Evolutionary conservation across 495 filamentous ascomycete genomes (phyloP).

Genomic region (Hypomontagnella submonticulosa): DNA sequence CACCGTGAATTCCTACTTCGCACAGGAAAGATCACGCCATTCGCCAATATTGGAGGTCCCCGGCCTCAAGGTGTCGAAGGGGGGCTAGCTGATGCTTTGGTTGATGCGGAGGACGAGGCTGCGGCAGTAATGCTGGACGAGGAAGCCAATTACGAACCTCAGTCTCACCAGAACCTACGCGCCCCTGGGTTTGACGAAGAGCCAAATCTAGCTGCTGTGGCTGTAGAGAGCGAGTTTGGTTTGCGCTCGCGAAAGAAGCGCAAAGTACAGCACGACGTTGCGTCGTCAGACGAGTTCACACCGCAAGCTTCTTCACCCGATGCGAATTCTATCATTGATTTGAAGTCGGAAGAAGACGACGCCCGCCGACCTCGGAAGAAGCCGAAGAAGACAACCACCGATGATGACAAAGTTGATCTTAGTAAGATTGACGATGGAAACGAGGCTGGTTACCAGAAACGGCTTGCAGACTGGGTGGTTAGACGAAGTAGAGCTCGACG

Average conservation of each 20-base stretch:
- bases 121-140: conserved; percentile 64
- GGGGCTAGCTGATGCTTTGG: conserved; percentile 74
- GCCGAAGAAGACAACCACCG: conserved; percentile 55
- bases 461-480: conserved; percentile 78
- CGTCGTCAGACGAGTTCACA: conserved; percentile 58
- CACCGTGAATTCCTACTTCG: conserved; percentile 90
- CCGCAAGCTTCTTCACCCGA: conserved; percentile 49
- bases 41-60: conserved; percentile 74
- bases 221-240: conserved; percentile 60
- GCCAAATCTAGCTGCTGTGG: conserved; percentile 40
- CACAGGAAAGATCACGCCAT: conserved; percentile 97
- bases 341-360: conserved; percentile 54
- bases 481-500: conserved; percentile 74
- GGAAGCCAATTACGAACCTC: conserved; percentile 63
- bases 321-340: conserved; percentile 44
- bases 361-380: conserved; percentile 48
- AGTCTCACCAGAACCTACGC: conserved; percentile 84
- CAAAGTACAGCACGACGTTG: conserved; percentile 45
- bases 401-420: conserved; percentile 71
- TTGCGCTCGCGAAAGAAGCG: conserved; percentile 62
- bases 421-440: conserved; percentile 90
- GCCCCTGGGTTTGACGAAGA: conserved; percentile 78
- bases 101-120: conserved; percentile 75
- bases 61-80: conserved; percentile 65
- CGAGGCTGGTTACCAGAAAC: conserved; percentile 81